These are phyloP conservation scores for Aristolochia fimbriata DNA, from an alignment of 164 flowering plant genomes.

Conservation along the genomic window DNA sequence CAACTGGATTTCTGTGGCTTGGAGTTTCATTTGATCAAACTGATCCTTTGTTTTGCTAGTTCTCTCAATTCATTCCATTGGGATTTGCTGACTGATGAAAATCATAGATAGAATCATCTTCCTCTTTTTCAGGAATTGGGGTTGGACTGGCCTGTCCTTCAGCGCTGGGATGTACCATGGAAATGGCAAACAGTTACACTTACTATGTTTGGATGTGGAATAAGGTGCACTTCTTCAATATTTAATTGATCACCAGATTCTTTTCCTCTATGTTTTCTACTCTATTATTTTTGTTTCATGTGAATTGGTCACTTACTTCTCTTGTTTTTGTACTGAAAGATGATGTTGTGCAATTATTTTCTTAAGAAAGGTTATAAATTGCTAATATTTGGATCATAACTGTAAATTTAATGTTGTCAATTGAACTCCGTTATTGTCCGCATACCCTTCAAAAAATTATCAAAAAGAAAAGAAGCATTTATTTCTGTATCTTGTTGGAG, in stretches of 20 bases:
- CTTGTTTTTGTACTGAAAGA: background rate
- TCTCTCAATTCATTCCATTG: too few species aligned
- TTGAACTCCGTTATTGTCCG: too few species aligned
- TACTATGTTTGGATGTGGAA: conserved; percentile 72
- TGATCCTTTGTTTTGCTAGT: too few species aligned
- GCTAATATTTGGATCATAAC: background rate
- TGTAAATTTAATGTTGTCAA: too few species aligned
- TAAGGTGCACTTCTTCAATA: conserved; percentile 38
- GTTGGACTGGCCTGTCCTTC: conserved; percentile 47
- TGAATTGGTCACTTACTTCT: too few species aligned
- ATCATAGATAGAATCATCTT: background rate
- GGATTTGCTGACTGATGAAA: too few species aligned
- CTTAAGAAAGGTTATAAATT: background rate
- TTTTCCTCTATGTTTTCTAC: background rate
- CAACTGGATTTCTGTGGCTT: too few species aligned
- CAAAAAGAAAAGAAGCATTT: too few species aligned
- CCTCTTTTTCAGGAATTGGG: conserved; percentile 25
- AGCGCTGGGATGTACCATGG: conserved; percentile 94
- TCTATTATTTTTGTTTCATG: background rate
- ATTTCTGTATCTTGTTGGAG: too few species aligned
- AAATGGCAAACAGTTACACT: conserved; percentile 69
- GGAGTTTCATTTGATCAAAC: too few species aligned
- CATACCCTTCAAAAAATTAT: too few species aligned
- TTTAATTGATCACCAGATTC: background rate
- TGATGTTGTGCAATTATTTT: background rate